These are phyloP conservation scores for Lippia alba DNA, from an alignment of 305 asterid species.

Conservation along the genomic window DNA sequence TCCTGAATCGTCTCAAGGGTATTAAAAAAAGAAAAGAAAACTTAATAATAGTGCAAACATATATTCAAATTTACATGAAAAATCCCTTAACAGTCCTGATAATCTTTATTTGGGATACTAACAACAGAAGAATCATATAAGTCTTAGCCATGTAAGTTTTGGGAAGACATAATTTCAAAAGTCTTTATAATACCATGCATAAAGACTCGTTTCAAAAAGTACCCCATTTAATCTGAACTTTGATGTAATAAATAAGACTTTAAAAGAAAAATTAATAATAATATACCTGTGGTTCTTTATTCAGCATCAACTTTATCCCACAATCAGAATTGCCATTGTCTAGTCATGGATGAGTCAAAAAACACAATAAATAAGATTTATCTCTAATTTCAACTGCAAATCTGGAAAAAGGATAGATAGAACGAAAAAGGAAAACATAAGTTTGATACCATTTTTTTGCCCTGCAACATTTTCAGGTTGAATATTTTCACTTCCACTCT, in stretches of 20 bases:
- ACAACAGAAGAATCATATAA: too few relatives aligned
- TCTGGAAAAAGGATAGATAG: conserved; percentile 17
- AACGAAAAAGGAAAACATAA: conserved; percentile 2
- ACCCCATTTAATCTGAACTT: too few relatives aligned
- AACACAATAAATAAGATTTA: conserved; percentile 37
- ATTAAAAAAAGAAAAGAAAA: not conserved
- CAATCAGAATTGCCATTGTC: conserved; percentile 36
- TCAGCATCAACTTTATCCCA: conserved; percentile 38
- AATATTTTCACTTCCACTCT: conserved; percentile 38
- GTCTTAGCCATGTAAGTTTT: not conserved
- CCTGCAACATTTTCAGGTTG: conserved; percentile 52
- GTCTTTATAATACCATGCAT: too few relatives aligned
- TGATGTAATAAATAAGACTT: too few relatives aligned
- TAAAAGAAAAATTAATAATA: too few relatives aligned
- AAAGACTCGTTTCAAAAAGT: too few relatives aligned
- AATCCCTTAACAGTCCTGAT: not conserved
- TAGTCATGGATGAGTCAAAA: conserved; percentile 45
- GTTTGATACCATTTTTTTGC: conserved; percentile 26
- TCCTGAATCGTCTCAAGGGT: conserved; percentile 44
- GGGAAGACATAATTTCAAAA: not conserved
- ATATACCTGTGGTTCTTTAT: conserved; percentile 60
- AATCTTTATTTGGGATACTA: too few relatives aligned
- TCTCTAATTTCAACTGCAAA: conserved; percentile 24
- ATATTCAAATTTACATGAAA: not conserved
- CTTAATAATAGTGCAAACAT: not conserved